phyloP scores from a whole-genome alignment of 129 eudicot genomes.

The Solidago caesia region DNA sequence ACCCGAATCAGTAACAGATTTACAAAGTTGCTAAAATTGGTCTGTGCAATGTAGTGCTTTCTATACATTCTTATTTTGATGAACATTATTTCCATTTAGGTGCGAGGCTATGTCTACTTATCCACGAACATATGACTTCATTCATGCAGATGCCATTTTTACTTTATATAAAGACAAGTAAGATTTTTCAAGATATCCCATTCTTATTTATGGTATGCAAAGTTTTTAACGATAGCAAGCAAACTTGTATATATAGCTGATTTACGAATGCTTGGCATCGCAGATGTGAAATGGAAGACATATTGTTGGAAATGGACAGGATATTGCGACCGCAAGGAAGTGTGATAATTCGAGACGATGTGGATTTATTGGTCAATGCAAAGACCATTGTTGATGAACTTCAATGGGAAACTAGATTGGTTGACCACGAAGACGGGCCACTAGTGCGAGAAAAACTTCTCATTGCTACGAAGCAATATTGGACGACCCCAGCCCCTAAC shows the following conservation, averaged over 20 bases:
- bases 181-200: not conserved
- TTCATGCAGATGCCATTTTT: constrained; percentile 71
- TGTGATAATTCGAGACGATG: constrained; percentile 75
- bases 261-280: constrained; percentile 8
- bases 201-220: not conserved
- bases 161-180: constrained; percentile 80
- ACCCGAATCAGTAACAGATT: no score
- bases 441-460: constrained; percentile 64
- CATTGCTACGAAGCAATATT: constrained; percentile 67
- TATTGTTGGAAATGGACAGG: constrained; percentile 80
- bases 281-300: constrained; percentile 78
- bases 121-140: constrained; percentile 92
- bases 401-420: constrained; percentile 66
- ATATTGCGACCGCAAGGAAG: constrained; percentile 82
- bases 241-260: not conserved
- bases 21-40: no score
- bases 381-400: constrained; percentile 59
- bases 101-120: constrained; percentile 97
- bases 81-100: constrained; percentile 36
- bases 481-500: constrained; percentile 55
- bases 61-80: not conserved
- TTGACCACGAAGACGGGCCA: constrained; percentile 78
- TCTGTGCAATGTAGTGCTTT: no score
- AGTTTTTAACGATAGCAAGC: not conserved
- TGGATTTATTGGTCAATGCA: constrained; percentile 61